Conservation (phyloP, 257 asterid species). For the Jacaranda copaia region DNA sequence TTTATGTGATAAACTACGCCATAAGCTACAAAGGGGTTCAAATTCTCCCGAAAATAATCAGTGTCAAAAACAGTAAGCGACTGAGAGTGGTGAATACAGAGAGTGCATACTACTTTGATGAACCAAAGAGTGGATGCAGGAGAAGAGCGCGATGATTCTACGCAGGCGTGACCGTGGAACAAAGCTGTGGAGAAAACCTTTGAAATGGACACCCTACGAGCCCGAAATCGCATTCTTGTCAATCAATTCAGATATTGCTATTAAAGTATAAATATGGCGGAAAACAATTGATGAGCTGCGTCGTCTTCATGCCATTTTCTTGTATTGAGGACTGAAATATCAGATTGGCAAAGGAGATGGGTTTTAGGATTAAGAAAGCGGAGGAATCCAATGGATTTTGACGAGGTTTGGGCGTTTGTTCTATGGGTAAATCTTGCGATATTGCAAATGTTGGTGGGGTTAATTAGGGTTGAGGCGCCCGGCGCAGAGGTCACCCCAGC, state of each 20-base stretch:
- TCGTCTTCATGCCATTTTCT: slow-evolving; percentile 45
- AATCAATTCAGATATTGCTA: slow-evolving; percentile 6
- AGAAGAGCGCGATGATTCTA: slow-evolving; percentile 45
- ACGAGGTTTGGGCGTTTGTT: not conserved
- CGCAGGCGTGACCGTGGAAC: slow-evolving; percentile 52
- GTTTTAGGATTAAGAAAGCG: not conserved
- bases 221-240: slow-evolving; percentile 72
- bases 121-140: slow-evolving; percentile 69
- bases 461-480: slow-evolving; percentile 42
- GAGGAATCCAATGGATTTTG: not conserved
- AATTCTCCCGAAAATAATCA: slow-evolving; percentile 67
- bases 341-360: not conserved
- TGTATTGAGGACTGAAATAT: not conserved
- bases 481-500: slow-evolving; percentile 24
- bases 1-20: slow-evolving; percentile 64
- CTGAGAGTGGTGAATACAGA: slow-evolving; percentile 59
- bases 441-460: not conserved
- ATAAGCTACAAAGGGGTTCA: slow-evolving; percentile 68
- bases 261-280: not conserved
- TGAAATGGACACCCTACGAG: slow-evolving; percentile 57
- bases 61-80: slow-evolving; percentile 53
- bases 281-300: slow-evolving; percentile 11
- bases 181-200: slow-evolving; percentile 54
- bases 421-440: not conserved
- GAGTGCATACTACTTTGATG: slow-evolving; percentile 78